Evolutionary conservation across 2,329 filamentous ascomycete genomes (phyloP).

Genomic region (Spiromastix sp.): DNA sequence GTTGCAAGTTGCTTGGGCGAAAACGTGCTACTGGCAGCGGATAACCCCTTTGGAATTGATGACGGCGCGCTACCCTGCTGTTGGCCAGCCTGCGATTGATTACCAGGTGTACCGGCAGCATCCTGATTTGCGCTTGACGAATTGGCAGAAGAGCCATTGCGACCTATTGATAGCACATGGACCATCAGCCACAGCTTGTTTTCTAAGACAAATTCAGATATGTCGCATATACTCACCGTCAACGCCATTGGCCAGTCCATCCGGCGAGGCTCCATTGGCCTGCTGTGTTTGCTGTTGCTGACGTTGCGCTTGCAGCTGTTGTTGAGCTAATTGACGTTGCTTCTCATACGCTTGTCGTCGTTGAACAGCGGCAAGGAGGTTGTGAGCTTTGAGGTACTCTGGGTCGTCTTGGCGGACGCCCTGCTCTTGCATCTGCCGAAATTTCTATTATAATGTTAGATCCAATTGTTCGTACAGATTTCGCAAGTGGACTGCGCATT

Average conservation of each 20-base stretch:
- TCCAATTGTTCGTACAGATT: too few relatives aligned
- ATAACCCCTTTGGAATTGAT: conserved; percentile 20
- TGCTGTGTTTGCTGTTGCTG: conserved; percentile 38
- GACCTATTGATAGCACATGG: conserved; percentile 17
- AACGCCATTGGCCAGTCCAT: conserved; percentile 28
- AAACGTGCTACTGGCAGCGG: conserved; percentile 46
- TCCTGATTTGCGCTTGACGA: conserved; percentile 21
- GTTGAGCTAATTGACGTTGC: conserved; percentile 37
- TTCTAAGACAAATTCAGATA: conserved; percentile 3
- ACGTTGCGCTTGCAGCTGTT: conserved; percentile 35
- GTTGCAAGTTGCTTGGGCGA: conserved; percentile 67
- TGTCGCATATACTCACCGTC: too few relatives aligned
- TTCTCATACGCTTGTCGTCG: conserved; percentile 50
- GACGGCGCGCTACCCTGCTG: conserved; percentile 7
- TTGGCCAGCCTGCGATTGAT: conserved; percentile 8
- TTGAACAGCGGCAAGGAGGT: conserved; percentile 63
- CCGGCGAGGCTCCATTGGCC: conserved; percentile 26
- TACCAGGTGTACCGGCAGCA: conserved; percentile 13
- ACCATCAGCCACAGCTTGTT: conserved; percentile 8
- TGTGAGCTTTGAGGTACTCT: conserved; percentile 73
- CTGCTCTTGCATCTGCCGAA: conserved; percentile 75
- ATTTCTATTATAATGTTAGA: conserved; percentile 55
- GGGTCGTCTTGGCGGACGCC: conserved; percentile 75
- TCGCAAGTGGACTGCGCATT: too few relatives aligned
- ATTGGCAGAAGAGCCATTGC: conserved; percentile 23